Evolutionary conservation across 192 early-diverging fungal genomes (phyloP), one percentile per base, ranked within the genome.

Genomic region (Rhizophagus sp.): DNA sequence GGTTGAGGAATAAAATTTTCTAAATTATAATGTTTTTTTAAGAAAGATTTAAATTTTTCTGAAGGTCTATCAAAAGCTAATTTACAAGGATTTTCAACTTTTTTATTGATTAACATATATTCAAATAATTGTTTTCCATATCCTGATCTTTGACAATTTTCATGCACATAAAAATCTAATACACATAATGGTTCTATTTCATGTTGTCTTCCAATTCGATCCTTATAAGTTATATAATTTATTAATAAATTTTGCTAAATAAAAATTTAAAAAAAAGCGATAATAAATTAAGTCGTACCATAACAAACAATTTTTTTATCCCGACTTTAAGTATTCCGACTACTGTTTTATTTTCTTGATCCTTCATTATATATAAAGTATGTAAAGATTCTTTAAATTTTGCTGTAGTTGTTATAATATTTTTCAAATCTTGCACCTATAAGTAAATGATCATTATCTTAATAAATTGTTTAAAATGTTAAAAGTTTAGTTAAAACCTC

Each of bases 281-380:
- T 0, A 36, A 36, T 36, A 36, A 30, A 3, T 30, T n/a, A 25
- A 10, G 5, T 22, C 25, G 47, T 82, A 85, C 84, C 80, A 85
- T 77, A 33, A 85, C 74, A 64, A 85, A 85, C 2, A 85, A 75
- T 76, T 83, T 85, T 66, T 85, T 85, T 39, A 79, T 80, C 33
- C 84, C 84, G 30, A 85, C 82, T 64, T 85, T 85, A n/a, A 85
- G 80, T 73, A 85, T 85, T 57, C 84, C 84, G 19, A 81, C 84
- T 62, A 85, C 77, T 69, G 75, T 76, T 17, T 79, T 80, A 7
- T 80, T 80, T 50, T 80, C 81, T 77, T 83, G 80, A 50, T 85
- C 80, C 10, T 80, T 78, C 63, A 85, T 62, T 61, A 85, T 80
- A 25, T 85, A 85, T 0, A 85, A 80, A 34, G 80, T 81, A 52